Evolutionary conservation across 2,329 filamentous ascomycete species (phyloP).

Genomic region (Cercospora sesami): DNA sequence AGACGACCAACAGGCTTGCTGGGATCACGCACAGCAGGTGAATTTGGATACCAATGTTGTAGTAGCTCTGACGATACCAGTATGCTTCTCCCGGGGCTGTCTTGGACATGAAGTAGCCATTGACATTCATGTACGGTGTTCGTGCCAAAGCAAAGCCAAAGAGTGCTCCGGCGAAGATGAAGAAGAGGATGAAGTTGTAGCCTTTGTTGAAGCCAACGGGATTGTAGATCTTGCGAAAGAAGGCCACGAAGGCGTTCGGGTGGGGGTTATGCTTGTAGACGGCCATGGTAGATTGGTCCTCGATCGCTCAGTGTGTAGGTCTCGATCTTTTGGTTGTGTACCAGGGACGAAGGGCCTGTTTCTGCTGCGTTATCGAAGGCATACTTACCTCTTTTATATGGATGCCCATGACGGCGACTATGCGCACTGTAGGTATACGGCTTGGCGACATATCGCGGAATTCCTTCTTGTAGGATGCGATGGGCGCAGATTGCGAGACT

Average conservation of each 20-base stretch:
- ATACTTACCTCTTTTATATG: neutral
- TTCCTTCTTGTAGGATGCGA: neutral
- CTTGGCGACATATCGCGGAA: neutral
- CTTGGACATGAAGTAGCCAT: constrained; percentile 31
- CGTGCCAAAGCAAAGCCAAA: constrained; percentile 53
- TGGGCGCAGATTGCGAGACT: neutral
- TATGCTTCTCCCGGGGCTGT: constrained; percentile 49
- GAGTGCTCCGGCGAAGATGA: constrained; percentile 35
- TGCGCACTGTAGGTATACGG: neutral
- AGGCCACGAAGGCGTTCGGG: constrained; percentile 28
- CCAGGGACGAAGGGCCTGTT: neutral
- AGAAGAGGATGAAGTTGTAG: constrained; percentile 59
- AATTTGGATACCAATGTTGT: constrained; percentile 45
- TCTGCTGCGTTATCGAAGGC: neutral
- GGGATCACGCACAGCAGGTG: constrained; percentile 47
- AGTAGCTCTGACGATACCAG: constrained; percentile 41
- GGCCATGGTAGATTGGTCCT: constrained; percentile 13
- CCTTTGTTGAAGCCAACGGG: constrained; percentile 57
- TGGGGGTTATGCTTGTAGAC: constrained; percentile 17
- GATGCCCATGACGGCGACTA: neutral
- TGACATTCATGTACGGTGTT: constrained; percentile 52
- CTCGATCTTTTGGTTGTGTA: neutral
- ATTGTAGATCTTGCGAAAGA: constrained; percentile 41
- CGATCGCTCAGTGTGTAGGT: neutral
- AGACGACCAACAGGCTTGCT: constrained; percentile 42